Evolutionary conservation across 2,329 filamentous ascomycete genomes (phyloP).

Genomic region (Cladophialophora yegresii): DNA sequence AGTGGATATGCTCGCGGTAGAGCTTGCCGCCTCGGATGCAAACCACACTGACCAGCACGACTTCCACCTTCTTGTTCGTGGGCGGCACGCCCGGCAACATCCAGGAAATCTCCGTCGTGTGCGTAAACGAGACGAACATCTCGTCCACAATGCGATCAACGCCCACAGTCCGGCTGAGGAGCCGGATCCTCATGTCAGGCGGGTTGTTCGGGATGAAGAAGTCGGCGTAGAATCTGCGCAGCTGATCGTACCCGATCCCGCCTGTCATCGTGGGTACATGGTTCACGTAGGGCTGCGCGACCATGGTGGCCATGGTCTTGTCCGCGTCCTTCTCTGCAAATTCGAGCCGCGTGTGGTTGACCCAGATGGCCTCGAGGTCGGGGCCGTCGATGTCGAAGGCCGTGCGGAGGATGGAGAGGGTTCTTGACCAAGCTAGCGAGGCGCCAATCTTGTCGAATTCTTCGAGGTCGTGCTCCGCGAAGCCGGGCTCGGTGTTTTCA

Average conservation of each 20-base stretch:
- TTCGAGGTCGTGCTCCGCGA: constrained; percentile 70
- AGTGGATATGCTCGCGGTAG: constrained; percentile 61
- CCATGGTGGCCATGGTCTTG: constrained; percentile 40
- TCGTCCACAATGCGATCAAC: constrained; percentile 64
- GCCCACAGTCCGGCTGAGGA: constrained; percentile 61
- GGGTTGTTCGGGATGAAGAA: constrained; percentile 58
- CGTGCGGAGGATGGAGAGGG: constrained; percentile 59
- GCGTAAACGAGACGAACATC: constrained; percentile 58
- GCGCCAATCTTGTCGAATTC: constrained; percentile 66
- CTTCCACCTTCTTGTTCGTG: constrained; percentile 59
- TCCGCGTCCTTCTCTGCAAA: constrained; percentile 40
- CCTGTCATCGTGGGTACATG: constrained; percentile 47
- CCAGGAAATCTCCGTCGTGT: constrained; percentile 60
- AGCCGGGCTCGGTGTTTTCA: constrained; percentile 60
- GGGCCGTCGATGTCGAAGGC: constrained; percentile 55
- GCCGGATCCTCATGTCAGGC: constrained; percentile 54
- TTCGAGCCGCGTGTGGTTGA: constrained; percentile 41
- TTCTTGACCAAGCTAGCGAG: constrained; percentile 69
- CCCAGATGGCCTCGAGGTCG: constrained; percentile 46
- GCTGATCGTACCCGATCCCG: constrained; percentile 46
- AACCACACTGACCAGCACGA: constrained; percentile 60
- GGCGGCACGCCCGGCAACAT: constrained; percentile 60
- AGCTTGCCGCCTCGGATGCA: constrained; percentile 56
- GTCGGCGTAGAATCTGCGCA: constrained; percentile 57
- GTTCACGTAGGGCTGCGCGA: constrained; percentile 39